Percentiles rank a stretch among this genome's conserved stretches.
Evolutionary conservation across 2,329 filamentous ascomycete genomes (phyloP).

Genomic region (Chaetomium strumarium): DNA sequence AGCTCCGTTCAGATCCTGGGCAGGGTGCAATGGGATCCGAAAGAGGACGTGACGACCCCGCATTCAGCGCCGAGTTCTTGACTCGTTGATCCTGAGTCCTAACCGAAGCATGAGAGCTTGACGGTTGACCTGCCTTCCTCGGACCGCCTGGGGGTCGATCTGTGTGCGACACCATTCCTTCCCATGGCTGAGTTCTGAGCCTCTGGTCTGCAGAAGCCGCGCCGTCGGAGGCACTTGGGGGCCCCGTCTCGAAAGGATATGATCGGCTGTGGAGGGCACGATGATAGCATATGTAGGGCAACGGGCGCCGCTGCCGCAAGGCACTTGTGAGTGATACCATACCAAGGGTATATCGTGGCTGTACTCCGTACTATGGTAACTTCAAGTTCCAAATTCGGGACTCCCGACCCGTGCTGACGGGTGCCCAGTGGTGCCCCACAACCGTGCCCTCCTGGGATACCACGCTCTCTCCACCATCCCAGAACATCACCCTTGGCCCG

Average conservation of each 20-base stretch:
- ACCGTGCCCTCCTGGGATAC: slow-evolving; percentile 6
- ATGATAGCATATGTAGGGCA: too few relatives aligned
- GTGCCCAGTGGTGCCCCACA: slow-evolving; percentile 14
- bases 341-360: slow-evolving; percentile 11
- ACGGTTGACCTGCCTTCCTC: not conserved
- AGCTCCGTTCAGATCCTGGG: slow-evolving; percentile 5
- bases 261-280: too few relatives aligned
- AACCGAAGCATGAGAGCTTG: too few relatives aligned
- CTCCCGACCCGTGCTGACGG: slow-evolving; percentile 7
- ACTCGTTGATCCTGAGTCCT: too few relatives aligned
- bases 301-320: too few relatives aligned
- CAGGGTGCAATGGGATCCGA: slow-evolving; percentile 6
- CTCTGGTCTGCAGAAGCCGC: too few relatives aligned
- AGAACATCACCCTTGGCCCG: slow-evolving; percentile 3
- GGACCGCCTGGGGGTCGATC: not conserved
- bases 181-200: too few relatives aligned
- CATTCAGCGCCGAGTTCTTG: slow-evolving; percentile 4
- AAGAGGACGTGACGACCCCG: not conserved
- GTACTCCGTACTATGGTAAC: too few relatives aligned
- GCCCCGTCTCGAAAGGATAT: too few relatives aligned
- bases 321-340: not conserved
- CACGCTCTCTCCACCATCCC: slow-evolving; percentile 8
- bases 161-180: too few relatives aligned
- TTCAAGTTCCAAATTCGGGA: not conserved
- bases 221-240: too few relatives aligned